These are phyloP conservation scores for Lactarius hengduanensis DNA, from an alignment of 768 basidiomycete genomes.

Conservation along the genomic window DNA sequence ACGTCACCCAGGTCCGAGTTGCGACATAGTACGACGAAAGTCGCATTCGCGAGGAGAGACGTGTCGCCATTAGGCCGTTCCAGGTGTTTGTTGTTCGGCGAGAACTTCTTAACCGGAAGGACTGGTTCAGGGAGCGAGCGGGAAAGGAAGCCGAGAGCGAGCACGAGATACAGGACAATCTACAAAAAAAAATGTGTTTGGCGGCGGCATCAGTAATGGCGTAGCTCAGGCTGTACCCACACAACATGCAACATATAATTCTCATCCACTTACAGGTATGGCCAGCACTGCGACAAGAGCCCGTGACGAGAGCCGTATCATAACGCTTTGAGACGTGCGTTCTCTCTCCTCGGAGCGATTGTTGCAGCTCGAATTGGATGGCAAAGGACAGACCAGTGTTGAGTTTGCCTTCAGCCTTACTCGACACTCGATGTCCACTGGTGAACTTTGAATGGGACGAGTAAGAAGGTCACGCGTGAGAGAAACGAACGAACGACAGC, in stretches of 20 bases:
- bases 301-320: neutral
- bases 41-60: conserved; percentile 35
- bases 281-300: neutral
- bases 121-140: neutral
- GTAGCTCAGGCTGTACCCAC: neutral
- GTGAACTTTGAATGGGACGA: neutral
- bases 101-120: neutral
- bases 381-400: neutral
- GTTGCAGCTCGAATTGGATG: neutral
- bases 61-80: neutral
- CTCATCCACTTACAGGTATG: neutral
- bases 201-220: neutral
- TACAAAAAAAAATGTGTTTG: too few species aligned
- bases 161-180: neutral
- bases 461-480: neutral
- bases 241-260: neutral
- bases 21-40: conserved; percentile 53
- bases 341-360: neutral
- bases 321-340: neutral
- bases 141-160: neutral
- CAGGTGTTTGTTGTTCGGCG: neutral
- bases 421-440: neutral
- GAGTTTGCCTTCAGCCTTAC: too few species aligned
- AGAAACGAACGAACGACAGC: neutral
- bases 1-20: conserved; percentile 60